These are phyloP conservation scores for Anaeromyces robustus DNA, from an alignment of 192 early-diverging fungal species.

Conservation along the genomic window DNA sequence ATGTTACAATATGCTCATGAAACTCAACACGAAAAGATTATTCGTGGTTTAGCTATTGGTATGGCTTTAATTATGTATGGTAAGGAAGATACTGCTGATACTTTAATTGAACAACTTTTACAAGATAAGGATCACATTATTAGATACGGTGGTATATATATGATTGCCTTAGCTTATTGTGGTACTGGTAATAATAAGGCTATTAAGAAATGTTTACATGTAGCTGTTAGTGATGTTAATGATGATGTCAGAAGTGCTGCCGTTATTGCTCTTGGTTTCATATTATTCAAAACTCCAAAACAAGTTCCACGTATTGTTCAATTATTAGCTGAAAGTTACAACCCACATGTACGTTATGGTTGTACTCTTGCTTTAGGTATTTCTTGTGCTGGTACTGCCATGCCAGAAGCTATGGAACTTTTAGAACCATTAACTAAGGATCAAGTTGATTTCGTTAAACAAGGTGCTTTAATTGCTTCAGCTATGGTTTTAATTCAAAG, in stretches of 20 bases:
- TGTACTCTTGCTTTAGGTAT: slow-evolving; percentile 92
- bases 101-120: slow-evolving; percentile 65
- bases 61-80: slow-evolving; percentile 96
- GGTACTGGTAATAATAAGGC: slow-evolving; percentile 97
- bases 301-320: slow-evolving; percentile 98
- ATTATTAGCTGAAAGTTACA: slow-evolving; percentile 91
- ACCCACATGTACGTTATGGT: slow-evolving; percentile 96
- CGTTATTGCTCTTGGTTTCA: slow-evolving; percentile 89
- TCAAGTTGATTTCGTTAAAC: slow-evolving; percentile 90
- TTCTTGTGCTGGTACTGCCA: slow-evolving; percentile 89
- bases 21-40: slow-evolving; percentile 99
- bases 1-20: slow-evolving; percentile 97
- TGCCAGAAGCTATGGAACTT: slow-evolving; percentile 74
- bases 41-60: slow-evolving; percentile 85
- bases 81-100: slow-evolving; percentile 85
- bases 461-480: slow-evolving; percentile 87
- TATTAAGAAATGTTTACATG: slow-evolving; percentile 80
- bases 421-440: slow-evolving; percentile 97
- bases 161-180: slow-evolving; percentile 93
- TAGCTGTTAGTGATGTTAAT: slow-evolving; percentile 95
- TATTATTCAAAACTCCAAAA: slow-evolving; percentile 77
- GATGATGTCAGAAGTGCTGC: slow-evolving; percentile 99
- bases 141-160: slow-evolving; percentile 93
- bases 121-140: slow-evolving; percentile 90
- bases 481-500: slow-evolving; percentile 95